Percentiles rank a stretch among this genome's conserved stretches.
phyloP scores from a whole-genome alignment of 164 flowering plant species.

The Annona cherimola region DNA sequence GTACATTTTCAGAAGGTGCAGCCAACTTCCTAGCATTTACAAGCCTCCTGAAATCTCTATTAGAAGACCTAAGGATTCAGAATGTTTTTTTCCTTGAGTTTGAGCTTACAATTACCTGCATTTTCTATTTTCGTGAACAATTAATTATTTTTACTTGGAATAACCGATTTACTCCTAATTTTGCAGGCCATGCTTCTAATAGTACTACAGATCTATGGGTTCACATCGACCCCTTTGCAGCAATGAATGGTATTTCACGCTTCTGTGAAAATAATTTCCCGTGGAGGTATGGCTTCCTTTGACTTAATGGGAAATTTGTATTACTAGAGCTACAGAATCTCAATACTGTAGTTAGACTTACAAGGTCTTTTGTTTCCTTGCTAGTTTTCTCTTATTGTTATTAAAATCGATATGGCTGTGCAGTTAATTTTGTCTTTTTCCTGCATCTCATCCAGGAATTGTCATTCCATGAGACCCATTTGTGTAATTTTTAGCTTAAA shows the following conservation, averaged over 20 bases:
- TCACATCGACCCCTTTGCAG: constrained; percentile 88
- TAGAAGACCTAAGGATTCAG: not conserved
- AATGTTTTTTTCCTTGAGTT: not conserved
- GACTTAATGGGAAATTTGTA: not conserved
- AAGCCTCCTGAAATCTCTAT: not conserved
- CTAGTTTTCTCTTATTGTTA: not conserved
- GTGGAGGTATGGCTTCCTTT: constrained; percentile 60
- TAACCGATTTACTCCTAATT: constrained; percentile 4
- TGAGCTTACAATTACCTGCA: not conserved
- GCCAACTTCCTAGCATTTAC: not conserved
- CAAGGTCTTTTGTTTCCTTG: not conserved
- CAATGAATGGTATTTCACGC: constrained; percentile 96
- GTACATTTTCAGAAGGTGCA: not conserved
- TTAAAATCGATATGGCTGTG: not conserved
- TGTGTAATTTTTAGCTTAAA: not conserved
- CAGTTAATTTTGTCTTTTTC: not conserved
- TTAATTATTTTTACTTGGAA: not conserved
- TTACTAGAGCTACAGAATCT: not conserved
- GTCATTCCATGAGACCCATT: not conserved
- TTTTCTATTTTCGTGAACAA: not conserved
- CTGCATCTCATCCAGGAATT: not conserved
- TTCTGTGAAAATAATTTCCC: constrained; percentile 71
- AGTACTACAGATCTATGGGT: constrained; percentile 46
- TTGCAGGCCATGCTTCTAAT: constrained; percentile 34
- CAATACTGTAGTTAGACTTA: not conserved